These are phyloP conservation scores for Skeletonema grethae DNA, from an alignment of 108 stramenopile species.

Conservation along the genomic window DNA sequence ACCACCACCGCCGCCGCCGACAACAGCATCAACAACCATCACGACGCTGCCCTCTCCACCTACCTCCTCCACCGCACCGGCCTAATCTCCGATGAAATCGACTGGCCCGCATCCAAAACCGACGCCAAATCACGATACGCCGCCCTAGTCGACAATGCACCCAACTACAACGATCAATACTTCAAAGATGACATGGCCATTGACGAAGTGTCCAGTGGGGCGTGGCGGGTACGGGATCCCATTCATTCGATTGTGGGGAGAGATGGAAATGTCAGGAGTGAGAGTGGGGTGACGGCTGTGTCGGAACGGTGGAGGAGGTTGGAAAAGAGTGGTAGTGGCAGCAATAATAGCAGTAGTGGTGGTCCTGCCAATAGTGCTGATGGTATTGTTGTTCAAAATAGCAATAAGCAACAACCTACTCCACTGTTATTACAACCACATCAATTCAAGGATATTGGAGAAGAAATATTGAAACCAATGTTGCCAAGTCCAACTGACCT, in stretches of 20 bases:
- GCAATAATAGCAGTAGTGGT: not conserved
- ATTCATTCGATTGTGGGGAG: conserved; percentile 15
- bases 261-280: not conserved
- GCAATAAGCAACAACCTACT: not conserved
- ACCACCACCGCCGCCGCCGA: not conserved
- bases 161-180: not conserved
- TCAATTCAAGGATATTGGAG: not conserved
- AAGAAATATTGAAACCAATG: not conserved
- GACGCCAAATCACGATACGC: not conserved
- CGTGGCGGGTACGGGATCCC: conserved; percentile 29
- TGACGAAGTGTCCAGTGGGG: not conserved
- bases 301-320: not conserved
- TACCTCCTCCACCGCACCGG: conserved; percentile 39
- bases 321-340: too few relatives aligned
- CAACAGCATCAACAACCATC: not conserved
- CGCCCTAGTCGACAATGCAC: not conserved
- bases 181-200: conserved; percentile 1
- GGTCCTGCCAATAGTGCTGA: not conserved
- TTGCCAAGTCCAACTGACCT: not conserved
- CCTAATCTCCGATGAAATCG: conserved; percentile 35
- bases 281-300: not conserved
- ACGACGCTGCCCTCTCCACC: not conserved
- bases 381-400: not conserved
- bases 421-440: not conserved
- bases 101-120: conserved; percentile 19